Evolutionary conservation across 1,139 yeast species (phyloP).

Genomic region (Candida gigantensis): DNA sequence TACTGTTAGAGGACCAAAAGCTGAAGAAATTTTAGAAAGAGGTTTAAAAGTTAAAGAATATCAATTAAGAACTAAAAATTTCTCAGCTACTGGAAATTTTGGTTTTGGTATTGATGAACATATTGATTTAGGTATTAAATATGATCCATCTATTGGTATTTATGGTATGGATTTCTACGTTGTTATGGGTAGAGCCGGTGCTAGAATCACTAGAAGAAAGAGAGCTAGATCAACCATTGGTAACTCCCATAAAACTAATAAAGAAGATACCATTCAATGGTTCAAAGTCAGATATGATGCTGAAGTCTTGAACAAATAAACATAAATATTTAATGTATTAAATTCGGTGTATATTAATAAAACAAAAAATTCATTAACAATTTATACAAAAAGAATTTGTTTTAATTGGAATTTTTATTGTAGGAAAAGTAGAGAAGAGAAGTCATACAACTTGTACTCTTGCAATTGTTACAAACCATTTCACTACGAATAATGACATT

Average conservation of each 20-base stretch:
- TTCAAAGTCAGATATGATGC: conserved; percentile 99
- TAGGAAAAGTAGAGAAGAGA: neutral
- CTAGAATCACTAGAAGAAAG: conserved; percentile 99
- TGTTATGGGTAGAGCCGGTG: conserved; percentile 99
- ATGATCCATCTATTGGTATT: conserved; percentile 99
- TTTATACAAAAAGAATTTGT: neutral
- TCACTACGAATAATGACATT: too few species aligned
- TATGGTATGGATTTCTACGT: conserved; percentile 99
- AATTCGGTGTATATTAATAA: conserved; percentile 6
- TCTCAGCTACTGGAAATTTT: conserved; percentile 99
- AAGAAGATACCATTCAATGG: conserved; percentile 97
- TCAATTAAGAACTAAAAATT: conserved; percentile 92
- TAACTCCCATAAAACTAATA: conserved; percentile 87
- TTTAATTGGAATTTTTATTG: neutral
- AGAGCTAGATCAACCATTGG: conserved; percentile 89
- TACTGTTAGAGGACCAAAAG: conserved; percentile 99
- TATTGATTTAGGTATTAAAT: conserved; percentile 99
- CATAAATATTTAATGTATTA: conserved; percentile 13
- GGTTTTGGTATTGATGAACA: conserved; percentile 99
- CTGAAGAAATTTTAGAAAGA: conserved; percentile 99
- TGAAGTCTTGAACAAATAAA: conserved; percentile 85
- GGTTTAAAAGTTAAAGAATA: conserved; percentile 99
- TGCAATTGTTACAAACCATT: too few species aligned
- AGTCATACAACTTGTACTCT: too few species aligned
- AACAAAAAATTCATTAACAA: neutral